phyloP scores from a whole-genome alignment of 2,329 filamentous ascomycete genomes.

The Beauveria varroae region DNA sequence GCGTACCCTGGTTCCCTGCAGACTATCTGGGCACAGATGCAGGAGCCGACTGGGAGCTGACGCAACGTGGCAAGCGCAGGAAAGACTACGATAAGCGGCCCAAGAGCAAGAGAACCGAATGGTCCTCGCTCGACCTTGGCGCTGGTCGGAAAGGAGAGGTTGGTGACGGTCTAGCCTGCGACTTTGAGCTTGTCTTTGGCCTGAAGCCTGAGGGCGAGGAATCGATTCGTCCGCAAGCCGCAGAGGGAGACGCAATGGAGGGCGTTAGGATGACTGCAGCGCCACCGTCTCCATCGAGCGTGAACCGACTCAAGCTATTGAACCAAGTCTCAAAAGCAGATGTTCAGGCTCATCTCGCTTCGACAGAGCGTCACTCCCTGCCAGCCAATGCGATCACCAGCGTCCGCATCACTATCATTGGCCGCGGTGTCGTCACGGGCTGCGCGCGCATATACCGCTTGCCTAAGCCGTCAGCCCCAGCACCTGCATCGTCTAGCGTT shows the following conservation, averaged over 20 bases:
- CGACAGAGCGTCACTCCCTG: constrained; percentile 16
- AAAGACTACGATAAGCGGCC: constrained; percentile 28
- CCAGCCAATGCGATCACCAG: constrained; percentile 42
- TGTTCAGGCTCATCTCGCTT: constrained; percentile 14
- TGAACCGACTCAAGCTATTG: constrained; percentile 8
- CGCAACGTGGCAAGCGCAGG: constrained; percentile 48
- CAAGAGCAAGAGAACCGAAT: constrained; percentile 73
- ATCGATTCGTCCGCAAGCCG: neutral
- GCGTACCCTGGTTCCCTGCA: constrained; percentile 74
- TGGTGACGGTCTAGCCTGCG: constrained; percentile 74
- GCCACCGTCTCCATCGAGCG: neutral
- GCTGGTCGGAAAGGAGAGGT: constrained; percentile 71
- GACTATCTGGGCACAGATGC: constrained; percentile 76
- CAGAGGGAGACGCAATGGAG: constrained; percentile 7
- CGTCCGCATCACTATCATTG: constrained; percentile 58
- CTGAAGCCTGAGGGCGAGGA: constrained; percentile 11
- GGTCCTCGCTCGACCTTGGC: constrained; percentile 66
- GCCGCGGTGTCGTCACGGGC: constrained; percentile 60
- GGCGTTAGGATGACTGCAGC: constrained; percentile 11
- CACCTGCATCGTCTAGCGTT: constrained; percentile 25
- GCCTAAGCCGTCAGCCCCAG: constrained; percentile 29
- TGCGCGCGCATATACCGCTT: constrained; percentile 84
- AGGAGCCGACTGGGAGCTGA: constrained; percentile 69
- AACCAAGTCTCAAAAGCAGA: constrained; percentile 22
- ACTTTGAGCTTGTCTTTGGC: constrained; percentile 65